These are phyloP conservation scores for Erodium chrysanthum DNA, from an alignment of 441 rosid genomes.

Conservation along the genomic window DNA sequence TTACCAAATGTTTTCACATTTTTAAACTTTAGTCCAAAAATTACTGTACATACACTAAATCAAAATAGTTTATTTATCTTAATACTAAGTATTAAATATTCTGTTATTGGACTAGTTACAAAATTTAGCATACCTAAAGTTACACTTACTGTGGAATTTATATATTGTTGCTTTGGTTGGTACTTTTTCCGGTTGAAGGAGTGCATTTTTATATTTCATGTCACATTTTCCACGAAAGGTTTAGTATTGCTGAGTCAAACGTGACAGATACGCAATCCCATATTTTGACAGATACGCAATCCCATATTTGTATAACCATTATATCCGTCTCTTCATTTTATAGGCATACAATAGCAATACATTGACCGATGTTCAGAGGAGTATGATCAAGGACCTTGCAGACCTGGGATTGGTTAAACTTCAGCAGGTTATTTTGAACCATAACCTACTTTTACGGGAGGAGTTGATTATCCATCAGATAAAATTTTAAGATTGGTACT, in stretches of 20 bases:
- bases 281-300: neutral
- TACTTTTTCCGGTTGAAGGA: constrained; percentile 7
- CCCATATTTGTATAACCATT: neutral
- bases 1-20: no score
- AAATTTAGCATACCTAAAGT: neutral
- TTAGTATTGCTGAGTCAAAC: neutral
- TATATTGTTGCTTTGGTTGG: constrained; percentile 1
- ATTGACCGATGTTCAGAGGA: constrained; percentile 59
- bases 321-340: constrained; percentile 7
- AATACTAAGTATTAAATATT: no score
- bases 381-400: constrained; percentile 71
- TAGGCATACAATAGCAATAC: constrained; percentile 85
- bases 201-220: neutral
- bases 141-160: neutral
- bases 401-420: constrained; percentile 93
- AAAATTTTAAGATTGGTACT: neutral
- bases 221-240: neutral
- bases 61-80: neutral
- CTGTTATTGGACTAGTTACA: neutral
- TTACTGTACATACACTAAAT: constrained; percentile 8
- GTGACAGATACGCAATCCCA: neutral
- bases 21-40: no score
- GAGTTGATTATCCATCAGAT: constrained; percentile 1
- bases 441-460: neutral
- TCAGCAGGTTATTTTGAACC: constrained; percentile 61